A percentile compares a stretch with the other conserved stretches of the same genome.
Conservation (phyloP, 2,329 filamentous ascomycete species). For the Alternaria brassicae region DNA sequence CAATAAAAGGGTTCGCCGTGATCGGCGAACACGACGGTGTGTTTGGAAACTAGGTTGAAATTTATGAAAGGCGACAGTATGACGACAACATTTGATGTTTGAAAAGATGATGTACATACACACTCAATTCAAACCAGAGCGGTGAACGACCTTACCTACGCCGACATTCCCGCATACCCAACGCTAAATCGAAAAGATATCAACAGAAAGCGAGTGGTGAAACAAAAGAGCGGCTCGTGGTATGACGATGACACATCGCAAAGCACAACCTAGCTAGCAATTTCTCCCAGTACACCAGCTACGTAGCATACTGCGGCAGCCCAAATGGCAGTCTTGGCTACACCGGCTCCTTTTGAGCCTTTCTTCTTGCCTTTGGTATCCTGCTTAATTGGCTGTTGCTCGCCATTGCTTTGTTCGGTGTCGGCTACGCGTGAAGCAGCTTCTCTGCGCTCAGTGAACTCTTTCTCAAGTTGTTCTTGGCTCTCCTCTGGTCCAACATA, state of each 20-base stretch:
- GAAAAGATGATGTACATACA: not conserved
- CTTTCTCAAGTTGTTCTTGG: conserved; percentile 29
- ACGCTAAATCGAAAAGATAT: not conserved
- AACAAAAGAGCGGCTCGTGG: not conserved
- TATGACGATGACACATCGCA: not conserved
- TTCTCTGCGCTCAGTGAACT: conserved; percentile 34
- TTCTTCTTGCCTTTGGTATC: conserved; percentile 13
- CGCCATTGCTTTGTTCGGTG: not conserved
- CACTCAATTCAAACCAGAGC: not conserved
- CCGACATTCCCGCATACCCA: not conserved
- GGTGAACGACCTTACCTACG: not conserved
- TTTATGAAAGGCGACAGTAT: not conserved
- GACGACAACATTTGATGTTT: not conserved
- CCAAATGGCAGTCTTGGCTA: conserved; percentile 43
- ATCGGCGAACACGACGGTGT: too few species aligned
- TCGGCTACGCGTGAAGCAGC: conserved; percentile 22
- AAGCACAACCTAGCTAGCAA: conserved; percentile 10
- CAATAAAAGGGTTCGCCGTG: too few species aligned
- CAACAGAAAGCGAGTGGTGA: not conserved
- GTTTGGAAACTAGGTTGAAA: not conserved
- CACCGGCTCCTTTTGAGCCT: conserved; percentile 23
- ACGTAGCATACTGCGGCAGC: conserved; percentile 42
- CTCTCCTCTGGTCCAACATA: conserved; percentile 40
- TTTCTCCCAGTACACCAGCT: conserved; percentile 42
- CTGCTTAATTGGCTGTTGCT: conserved; percentile 1